Base-by-base conservation (phyloP, 2,329 filamentous ascomycete genomes). In the Penicillium sclerotigenum region DNA sequence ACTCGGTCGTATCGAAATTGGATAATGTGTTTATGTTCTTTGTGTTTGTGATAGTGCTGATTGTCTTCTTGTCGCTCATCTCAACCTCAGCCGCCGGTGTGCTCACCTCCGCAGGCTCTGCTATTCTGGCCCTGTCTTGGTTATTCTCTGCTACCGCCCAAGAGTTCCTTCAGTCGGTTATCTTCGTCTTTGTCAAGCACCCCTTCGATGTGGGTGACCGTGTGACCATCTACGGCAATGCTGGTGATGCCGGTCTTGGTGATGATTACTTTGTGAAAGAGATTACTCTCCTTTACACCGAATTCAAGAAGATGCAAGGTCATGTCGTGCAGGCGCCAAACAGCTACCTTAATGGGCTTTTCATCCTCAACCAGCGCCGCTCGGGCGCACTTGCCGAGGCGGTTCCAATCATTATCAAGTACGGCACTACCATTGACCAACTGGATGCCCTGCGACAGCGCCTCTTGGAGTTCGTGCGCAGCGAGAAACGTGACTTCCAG, bases 221-320 rank as follows among this genome's bases (percentile, higher is more conserved):
- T 66, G 90, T 97, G 7, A 90, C 88, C 1, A 84, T 97, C 20
- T 97, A 97, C 68, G 92, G 92, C 52, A 95, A 91, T 66, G 91
- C 91, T 0, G 93, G 93, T 58, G 82, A 86, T n/a, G 72, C 81
- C 16, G 81, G 91, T 68, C 84, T 82, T 34, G 92, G 92, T 43
- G 93, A 97, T 65, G 93, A 97, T 67, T 97, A 96, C 75, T 97
- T 96, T 63, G 92, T 97, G 52, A 96, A 95, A 52, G 90, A 96
- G 69, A 95, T 97, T 53, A 89, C 91, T 1, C 81, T 97, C 1
- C 81, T 97, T 16, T 97, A 94, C 72, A 97, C 93, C 14, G 93
- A 97, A 69, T 97, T 97, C 79, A 97, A 97, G 81, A 97, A 97
- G 80, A 93, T 97, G 89, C 88, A 97, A 73, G 93, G 93, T 2